Evolutionary conservation across 2,329 filamentous ascomycete species (phyloP), one percentile per base, ranked within the genome.

Genomic region (Alternaria panax): DNA sequence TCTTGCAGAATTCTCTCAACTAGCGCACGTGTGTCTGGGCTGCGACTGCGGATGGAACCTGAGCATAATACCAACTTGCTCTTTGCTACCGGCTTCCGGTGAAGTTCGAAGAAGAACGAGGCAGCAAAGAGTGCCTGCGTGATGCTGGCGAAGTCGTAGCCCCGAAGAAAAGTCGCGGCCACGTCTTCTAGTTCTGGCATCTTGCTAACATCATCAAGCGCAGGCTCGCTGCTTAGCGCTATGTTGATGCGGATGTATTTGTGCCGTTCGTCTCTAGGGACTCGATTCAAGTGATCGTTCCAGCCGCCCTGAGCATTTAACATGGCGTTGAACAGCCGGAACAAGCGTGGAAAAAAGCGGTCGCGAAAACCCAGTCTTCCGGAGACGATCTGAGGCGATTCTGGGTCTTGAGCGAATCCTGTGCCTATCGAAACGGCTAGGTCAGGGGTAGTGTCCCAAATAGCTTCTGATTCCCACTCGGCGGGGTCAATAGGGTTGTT

Each of bases 221-320:
- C 4, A 28, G 32, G 54, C 48, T 65, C 46, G 7, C 24, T 34
- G 8, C 54, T 34, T 43, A 67, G n/a, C 3, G 53, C 20, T 36
- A 65, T 62, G 25, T 67, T 67, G 16, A 67, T 60, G 14, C 36
- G 36, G 28, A 64, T 55, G 42, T 67, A 64, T 45, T 59, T 67
- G 22, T 60, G 14, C 24, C 30, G 34, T 34, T 63, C n/a, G 4
- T 58, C 47, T 40, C 24, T 41, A 20, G 45, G 24, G 3, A 63
- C 38, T 51, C 25, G 7, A n/a, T 65, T 67, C 24, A 65, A 24
- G 34, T 67, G 20, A 7, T 67, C 41, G 20, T 63, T 28, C 60
- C 18, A 67, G 46, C 51, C 41, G 18, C 38, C 34, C 30, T 67
- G 30, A 11, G 60, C 51, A 41, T 65, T 53, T 22, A 67, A 47